phyloP scores from a whole-genome alignment of 2,329 filamentous ascomycete genomes.

The Ceratocystis destructans region DNA sequence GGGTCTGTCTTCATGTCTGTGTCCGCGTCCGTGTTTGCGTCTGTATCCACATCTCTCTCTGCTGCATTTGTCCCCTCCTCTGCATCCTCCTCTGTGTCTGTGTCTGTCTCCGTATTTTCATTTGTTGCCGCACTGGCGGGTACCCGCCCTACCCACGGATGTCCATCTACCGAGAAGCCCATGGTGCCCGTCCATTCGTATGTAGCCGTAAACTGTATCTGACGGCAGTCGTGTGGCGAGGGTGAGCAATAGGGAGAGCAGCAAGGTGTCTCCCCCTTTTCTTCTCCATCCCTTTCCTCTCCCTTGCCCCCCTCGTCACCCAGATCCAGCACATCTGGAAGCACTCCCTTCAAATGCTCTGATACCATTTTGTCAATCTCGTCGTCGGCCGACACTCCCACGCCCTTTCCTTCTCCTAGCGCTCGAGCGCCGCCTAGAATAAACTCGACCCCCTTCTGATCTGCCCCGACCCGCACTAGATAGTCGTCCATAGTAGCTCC shows the following conservation, averaged over 20 bases:
- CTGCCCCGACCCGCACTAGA: slow-evolving; percentile 49
- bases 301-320: neutral
- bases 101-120: too few relatives aligned
- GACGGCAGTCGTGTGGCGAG: slow-evolving; percentile 26
- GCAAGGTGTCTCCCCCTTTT: too few relatives aligned
- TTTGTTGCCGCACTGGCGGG: slow-evolving; percentile 37
- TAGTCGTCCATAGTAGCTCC: slow-evolving; percentile 50
- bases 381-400: slow-evolving; percentile 48
- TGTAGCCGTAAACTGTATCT: slow-evolving; percentile 35
- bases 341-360: slow-evolving; percentile 38
- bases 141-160: slow-evolving; percentile 60
- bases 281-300: neutral
- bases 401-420: slow-evolving; percentile 32
- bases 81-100: too few relatives aligned
- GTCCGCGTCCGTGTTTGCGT: too few relatives aligned
- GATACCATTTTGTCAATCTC: slow-evolving; percentile 42
- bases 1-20: too few relatives aligned
- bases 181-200: slow-evolving; percentile 71
- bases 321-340: slow-evolving; percentile 29
- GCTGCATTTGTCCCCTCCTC: too few relatives aligned
- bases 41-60: slow-evolving; percentile 12
- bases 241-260: slow-evolving; percentile 23
- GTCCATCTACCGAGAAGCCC: slow-evolving; percentile 55
- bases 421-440: slow-evolving; percentile 59
- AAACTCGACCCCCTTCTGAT: slow-evolving; percentile 40